A percentile compares a stretch with the other conserved stretches of the same genome.
Evolutionary conservation across 176 grass and related monocot genomes (phyloP).

Genomic region (Cenchrus fungigraminus): DNA sequence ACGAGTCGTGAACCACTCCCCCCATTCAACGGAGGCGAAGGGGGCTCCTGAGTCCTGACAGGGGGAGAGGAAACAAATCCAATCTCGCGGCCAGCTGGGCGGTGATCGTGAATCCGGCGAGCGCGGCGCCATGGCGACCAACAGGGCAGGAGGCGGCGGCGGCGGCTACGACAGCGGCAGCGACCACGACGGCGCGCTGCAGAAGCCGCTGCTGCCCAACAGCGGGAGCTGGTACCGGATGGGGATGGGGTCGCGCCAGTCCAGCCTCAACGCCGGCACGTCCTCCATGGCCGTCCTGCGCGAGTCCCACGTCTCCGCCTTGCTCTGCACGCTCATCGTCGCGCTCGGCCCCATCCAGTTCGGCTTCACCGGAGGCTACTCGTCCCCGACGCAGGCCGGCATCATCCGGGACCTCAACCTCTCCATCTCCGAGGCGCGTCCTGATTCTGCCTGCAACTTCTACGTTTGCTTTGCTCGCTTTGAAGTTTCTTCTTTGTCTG

Average conservation of each 20-base stretch:
- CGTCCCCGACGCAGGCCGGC: constrained; percentile 62
- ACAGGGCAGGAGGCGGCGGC: neutral
- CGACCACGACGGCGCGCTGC: constrained; percentile 40
- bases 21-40: neutral
- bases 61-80: neutral
- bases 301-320: constrained; percentile 61
- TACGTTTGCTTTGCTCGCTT: neutral
- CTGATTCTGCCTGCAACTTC: neutral
- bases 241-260: constrained; percentile 65
- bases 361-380: constrained; percentile 73
- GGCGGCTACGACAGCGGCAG: constrained; percentile 29
- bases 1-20: neutral
- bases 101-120: neutral
- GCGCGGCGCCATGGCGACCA: constrained; percentile 13
- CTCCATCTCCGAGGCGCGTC: constrained; percentile 65
- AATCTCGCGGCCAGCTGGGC: neutral
- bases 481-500: neutral
- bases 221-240: constrained; percentile 86
- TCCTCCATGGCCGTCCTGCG: constrained; percentile 54
- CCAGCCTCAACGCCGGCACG: constrained; percentile 47
- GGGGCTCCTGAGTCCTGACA: neutral
- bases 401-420: constrained; percentile 69
- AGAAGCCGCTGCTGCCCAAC: constrained; percentile 61
- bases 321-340: constrained; percentile 79
- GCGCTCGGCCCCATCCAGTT: constrained; percentile 79